Percentiles rank a stretch among this genome's conserved stretches.
Conservation (phyloP, 352 stramenopile species). For the Pythium brassicae region DNA sequence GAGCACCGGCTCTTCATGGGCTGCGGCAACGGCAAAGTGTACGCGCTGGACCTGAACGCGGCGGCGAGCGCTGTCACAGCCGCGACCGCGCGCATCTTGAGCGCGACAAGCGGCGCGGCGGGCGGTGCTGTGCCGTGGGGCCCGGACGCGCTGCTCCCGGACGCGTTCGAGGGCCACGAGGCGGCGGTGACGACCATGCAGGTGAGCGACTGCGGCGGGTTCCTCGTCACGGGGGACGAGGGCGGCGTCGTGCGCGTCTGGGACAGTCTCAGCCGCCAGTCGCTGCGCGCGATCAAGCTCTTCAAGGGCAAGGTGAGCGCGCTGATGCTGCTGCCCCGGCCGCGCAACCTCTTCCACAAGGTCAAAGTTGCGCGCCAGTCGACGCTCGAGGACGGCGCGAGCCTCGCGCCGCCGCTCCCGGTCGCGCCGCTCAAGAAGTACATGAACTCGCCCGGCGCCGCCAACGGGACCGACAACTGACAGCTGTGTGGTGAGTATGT, state of each 20-base stretch:
- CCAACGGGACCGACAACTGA: slow-evolving; percentile 5
- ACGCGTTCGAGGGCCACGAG: slow-evolving; percentile 69
- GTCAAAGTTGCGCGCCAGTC: slow-evolving; percentile 30
- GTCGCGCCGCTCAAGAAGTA: slow-evolving; percentile 77
- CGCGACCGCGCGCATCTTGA: slow-evolving; percentile 44
- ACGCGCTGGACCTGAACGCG: slow-evolving; percentile 61
- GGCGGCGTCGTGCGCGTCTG: slow-evolving; percentile 55
- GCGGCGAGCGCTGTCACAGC: slow-evolving; percentile 48
- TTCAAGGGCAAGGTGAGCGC: slow-evolving; percentile 61
- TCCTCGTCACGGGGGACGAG: slow-evolving; percentile 61
- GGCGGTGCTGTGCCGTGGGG: slow-evolving; percentile 25
- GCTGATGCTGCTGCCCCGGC: slow-evolving; percentile 43
- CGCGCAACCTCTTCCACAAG: slow-evolving; percentile 59
- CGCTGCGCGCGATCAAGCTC: slow-evolving; percentile 56
- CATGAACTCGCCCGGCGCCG: slow-evolving; percentile 32
- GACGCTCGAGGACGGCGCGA: slow-evolving; percentile 27
- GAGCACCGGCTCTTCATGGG: slow-evolving; percentile 71
- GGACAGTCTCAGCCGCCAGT: slow-evolving; percentile 64
- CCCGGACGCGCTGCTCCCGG: slow-evolving; percentile 32
- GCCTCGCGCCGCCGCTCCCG: slow-evolving; percentile 34
- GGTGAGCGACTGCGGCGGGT: slow-evolving; percentile 50
- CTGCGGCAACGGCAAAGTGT: slow-evolving; percentile 68
- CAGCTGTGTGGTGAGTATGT: too few relatives aligned
- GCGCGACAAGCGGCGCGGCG: slow-evolving; percentile 12
- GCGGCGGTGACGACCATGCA: slow-evolving; percentile 49